phyloP scores from a whole-genome alignment of 2,329 filamentous ascomycete genomes.

The Stachybotrys chartarum region DNA sequence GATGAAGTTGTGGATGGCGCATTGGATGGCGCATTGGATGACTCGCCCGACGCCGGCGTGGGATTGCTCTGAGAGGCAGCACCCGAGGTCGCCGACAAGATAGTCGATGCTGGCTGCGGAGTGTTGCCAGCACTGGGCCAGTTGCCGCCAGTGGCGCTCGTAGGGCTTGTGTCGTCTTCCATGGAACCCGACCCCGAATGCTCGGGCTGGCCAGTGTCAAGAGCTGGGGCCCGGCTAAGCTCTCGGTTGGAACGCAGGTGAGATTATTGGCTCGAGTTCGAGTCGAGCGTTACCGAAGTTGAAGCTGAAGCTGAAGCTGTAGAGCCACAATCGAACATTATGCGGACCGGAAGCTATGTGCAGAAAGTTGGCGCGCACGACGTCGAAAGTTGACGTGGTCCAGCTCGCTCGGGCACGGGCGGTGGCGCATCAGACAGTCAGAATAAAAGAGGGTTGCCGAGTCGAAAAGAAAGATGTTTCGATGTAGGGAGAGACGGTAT shows the following conservation, averaged over 20 bases:
- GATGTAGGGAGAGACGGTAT: background rate
- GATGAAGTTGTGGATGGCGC: slow-evolving; percentile 15
- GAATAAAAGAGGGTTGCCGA: background rate
- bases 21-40: slow-evolving; percentile 17
- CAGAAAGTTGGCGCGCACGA: background rate
- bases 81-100: slow-evolving; percentile 7
- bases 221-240: background rate
- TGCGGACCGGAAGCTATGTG: slow-evolving; percentile 5
- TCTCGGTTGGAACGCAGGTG: background rate
- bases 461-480: background rate
- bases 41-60: slow-evolving; percentile 19
- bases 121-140: slow-evolving; percentile 24
- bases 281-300: slow-evolving; percentile 7
- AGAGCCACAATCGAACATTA: slow-evolving; percentile 17
- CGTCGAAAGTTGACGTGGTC: background rate
- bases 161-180: slow-evolving; percentile 22
- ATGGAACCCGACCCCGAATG: slow-evolving; percentile 10
- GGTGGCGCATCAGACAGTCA: background rate
- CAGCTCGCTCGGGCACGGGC: background rate
- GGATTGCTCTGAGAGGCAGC: slow-evolving; percentile 19
- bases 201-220: background rate
- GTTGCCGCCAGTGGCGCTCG: slow-evolving; percentile 19
- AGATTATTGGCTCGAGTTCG: slow-evolving; percentile 2
- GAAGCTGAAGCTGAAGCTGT: slow-evolving; percentile 9
- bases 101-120: slow-evolving; percentile 18